Conservation (phyloP, 1,284 basidiomycete species). For the Hymenochaete sp. region DNA sequence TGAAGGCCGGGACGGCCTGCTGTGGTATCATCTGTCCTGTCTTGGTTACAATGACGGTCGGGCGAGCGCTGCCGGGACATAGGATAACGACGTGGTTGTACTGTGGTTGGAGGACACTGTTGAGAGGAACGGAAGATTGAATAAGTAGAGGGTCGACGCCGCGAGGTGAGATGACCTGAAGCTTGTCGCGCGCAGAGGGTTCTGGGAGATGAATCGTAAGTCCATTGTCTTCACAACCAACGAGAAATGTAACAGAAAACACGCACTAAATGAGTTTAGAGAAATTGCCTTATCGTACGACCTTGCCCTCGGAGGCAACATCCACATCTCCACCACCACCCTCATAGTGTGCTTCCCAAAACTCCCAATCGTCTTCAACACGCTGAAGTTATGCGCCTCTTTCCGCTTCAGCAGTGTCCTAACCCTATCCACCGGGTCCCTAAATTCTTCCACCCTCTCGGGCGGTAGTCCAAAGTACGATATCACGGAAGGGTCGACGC, state of each 20-base stretch:
- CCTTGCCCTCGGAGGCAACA: slow-evolving; percentile 4
- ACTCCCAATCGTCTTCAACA: slow-evolving; percentile 7
- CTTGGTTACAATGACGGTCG: slow-evolving; percentile 7
- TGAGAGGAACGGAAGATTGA: too few species aligned
- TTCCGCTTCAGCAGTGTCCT: slow-evolving; percentile 11
- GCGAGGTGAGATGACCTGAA: slow-evolving; percentile 10
- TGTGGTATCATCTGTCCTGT: slow-evolving; percentile 8
- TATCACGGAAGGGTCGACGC: too few species aligned
- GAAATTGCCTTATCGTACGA: slow-evolving; percentile 11
- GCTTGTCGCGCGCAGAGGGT: slow-evolving; percentile 6
- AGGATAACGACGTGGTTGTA: slow-evolving; percentile 16
- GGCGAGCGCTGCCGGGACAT: slow-evolving; percentile 12
- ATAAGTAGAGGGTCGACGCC: too few species aligned
- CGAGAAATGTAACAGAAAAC: not conserved
- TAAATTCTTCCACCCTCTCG: too few species aligned
- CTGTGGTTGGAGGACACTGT: too few species aligned
- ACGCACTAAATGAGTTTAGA: slow-evolving; percentile 12
- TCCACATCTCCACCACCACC: slow-evolving; percentile 12
- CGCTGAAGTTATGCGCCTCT: slow-evolving; percentile 8
- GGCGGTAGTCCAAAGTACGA: too few species aligned
- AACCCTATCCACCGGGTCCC: slow-evolving; percentile 2
- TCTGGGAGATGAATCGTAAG: too few species aligned
- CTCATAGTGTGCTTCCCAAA: slow-evolving; percentile 9
- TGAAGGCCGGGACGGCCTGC: slow-evolving; percentile 12
- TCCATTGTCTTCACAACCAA: not conserved